phyloP scores from a whole-genome alignment of 129 eudicot species.

The Ambrosia trifida region DNA sequence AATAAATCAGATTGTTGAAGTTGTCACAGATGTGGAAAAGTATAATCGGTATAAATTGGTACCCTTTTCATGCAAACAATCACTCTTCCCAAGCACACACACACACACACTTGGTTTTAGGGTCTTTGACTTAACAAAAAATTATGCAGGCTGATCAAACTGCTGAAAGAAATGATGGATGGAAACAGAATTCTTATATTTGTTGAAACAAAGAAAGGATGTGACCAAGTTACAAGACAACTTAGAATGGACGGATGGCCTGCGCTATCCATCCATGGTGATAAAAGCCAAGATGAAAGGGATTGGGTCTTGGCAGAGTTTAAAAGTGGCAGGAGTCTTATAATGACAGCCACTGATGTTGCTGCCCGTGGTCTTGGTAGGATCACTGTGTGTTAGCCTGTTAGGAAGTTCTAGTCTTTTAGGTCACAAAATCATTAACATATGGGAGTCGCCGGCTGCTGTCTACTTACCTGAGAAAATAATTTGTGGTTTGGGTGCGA shows the following conservation, averaged over 20 bases:
- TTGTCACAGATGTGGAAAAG: conserved; percentile 79
- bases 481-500: conserved; percentile 95
- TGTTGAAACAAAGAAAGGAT: conserved; percentile 97
- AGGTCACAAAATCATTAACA: conserved; percentile 39
- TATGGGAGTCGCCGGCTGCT: conserved; percentile 93
- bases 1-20: conserved; percentile 81
- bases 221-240: conserved; percentile 94
- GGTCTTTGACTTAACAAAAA: neutral
- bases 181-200: conserved; percentile 89
- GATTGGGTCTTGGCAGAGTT: conserved; percentile 98
- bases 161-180: conserved; percentile 89
- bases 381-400: conserved; percentile 72
- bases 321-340: conserved; percentile 96
- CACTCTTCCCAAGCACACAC: neutral
- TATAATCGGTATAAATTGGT: conserved; percentile 61
- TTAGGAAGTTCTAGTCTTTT: conserved; percentile 45
- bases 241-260: conserved; percentile 99
- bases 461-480: conserved; percentile 57
- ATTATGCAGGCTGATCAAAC: conserved; percentile 62
- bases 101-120: neutral
- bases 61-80: neutral
- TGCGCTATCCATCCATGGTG: conserved; percentile 96
- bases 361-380: conserved; percentile 99
- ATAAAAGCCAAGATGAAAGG: conserved; percentile 95
- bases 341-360: conserved; percentile 99